Percentiles rank a stretch among this genome's conserved stretches.
These are phyloP conservation scores for Epichloe glyceriae DNA, from an alignment of 2,329 filamentous ascomycete species.

Conservation along the genomic window DNA sequence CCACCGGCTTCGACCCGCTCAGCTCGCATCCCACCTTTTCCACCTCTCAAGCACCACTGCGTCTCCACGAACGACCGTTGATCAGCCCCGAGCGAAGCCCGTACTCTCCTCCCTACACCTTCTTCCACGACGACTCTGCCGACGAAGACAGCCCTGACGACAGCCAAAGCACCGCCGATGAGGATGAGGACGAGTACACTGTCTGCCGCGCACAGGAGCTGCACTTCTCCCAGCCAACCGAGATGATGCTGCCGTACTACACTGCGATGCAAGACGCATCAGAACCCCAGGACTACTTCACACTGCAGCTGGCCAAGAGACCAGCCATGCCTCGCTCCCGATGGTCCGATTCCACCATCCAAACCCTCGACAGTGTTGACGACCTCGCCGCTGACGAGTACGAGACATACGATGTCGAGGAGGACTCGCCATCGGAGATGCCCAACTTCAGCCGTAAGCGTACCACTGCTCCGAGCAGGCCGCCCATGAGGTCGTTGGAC, in stretches of 20 bases:
- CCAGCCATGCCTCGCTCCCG: slow-evolving; percentile 23
- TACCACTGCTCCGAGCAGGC: slow-evolving; percentile 17
- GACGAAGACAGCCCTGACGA: slow-evolving; percentile 12
- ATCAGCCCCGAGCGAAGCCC: slow-evolving; percentile 12
- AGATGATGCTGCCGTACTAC: slow-evolving; percentile 17
- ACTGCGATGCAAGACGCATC: slow-evolving; percentile 12
- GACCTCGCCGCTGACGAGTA: slow-evolving; percentile 9
- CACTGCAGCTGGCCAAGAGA: slow-evolving; percentile 15
- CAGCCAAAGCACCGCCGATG: slow-evolving; percentile 10
- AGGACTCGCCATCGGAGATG: slow-evolving; percentile 10
- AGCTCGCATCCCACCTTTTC: slow-evolving; percentile 22
- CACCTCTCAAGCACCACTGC: slow-evolving; percentile 22
- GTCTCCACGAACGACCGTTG: slow-evolving; percentile 23
- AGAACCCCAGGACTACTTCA: slow-evolving; percentile 22
- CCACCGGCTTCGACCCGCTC: slow-evolving; percentile 21
- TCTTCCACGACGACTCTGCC: slow-evolving; percentile 16
- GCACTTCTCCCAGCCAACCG: slow-evolving; percentile 6
- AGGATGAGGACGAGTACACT: slow-evolving; percentile 9
- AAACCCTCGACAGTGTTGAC: slow-evolving; percentile 15
- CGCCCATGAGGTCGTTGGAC: slow-evolving; percentile 25
- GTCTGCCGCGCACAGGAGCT: slow-evolving; percentile 2
- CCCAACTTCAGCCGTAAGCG: slow-evolving; percentile 25
- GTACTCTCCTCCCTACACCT: slow-evolving; percentile 14
- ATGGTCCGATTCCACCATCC: slow-evolving; percentile 31
- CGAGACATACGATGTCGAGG: slow-evolving; percentile 9